Base-by-base conservation (phyloP, 2,329 filamentous ascomycete genomes). In the Talaromyces verruculosus region DNA sequence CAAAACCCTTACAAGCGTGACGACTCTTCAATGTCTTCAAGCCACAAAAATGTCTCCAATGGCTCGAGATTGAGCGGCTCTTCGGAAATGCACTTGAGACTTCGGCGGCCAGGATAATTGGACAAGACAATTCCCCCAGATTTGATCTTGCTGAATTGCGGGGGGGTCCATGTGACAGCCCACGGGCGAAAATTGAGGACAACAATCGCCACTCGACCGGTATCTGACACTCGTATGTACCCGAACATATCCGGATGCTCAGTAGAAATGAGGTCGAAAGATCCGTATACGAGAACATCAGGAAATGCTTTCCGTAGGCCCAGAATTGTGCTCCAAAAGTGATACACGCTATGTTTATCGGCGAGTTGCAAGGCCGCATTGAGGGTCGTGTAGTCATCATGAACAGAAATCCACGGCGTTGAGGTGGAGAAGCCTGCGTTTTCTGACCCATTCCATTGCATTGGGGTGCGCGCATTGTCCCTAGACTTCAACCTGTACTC, bases 401-500 rank as follows among this genome's bases (percentile, higher is more conserved):
- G 86, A 45, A 86, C 83, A 25, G 82, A 80, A 82, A 91, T 90
- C 89, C 89, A 91, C 0, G 88, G 87, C 39, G 77, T 78, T 22
- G 55, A 53, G 1, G 59, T 57, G 6, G 87, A 88, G 77, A 91
- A 91, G 0, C 89, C 89, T 0, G 86, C 87, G 68, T 88, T 82
- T 0, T 79, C 73, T 0, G 78, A 76, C 0, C 74, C 80, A 64
- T 82, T 82, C 89, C 89, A 91, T 69, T 89, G 87, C 79, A 91
- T 86, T 0, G 89, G 89, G 1, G 87, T 84, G 19, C 89, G 82
- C 7, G 87, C 83, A 72, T 91, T 86, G 73, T 91, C 89, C 37
- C 88, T 80, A 49, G 68, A 64, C 57, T 70, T 69, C 30, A 67
- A 55, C 25, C 39, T 22, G 43, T 62, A 62, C 43, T 62, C 43